Evolutionary conservation across 192 early-diverging fungal species (phyloP), one percentile per base, ranked within the genome.

Genomic region (Bifiguratus adelaidae): DNA sequence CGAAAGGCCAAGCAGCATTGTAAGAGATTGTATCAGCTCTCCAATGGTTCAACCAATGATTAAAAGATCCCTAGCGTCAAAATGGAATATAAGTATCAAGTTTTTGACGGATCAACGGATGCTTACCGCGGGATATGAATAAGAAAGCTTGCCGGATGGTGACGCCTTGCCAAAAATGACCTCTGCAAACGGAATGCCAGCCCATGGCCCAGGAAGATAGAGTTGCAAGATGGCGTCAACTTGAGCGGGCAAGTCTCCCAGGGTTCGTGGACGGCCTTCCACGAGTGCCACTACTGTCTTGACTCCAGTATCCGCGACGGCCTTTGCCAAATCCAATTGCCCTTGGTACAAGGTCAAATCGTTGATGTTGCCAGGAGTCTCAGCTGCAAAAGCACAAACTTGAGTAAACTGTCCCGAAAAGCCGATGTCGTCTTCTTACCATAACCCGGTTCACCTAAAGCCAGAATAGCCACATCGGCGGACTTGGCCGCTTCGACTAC

Each of bases 141-240:
- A 57, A 3, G 76, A 70, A 28, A 64, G 55, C 0, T 73, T 58
- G 23, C 73, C 76, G 5, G 65, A 69, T 0, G 76, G 76, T 47
- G 65, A 68, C 33, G 61, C 58, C 12, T 52, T 27, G 7, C 76
- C 76, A 21, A 66, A 68, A 21, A 79, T 53, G 11, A 67, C 48
- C 33, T 79, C 66, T n/a, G 73, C 73, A 19, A 73, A 60, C 0
- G 76, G 73, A 7, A 50, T 32, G 34, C 71, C 76, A 32, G 52
- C 76, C 41, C 70, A 71, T 24, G 66, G 56, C n/a, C 76, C 76
- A 0, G 73, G 76, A 13, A 71, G 26, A 32, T 73, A 71, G 0
- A 65, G 50, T 42, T 54, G 53, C 5, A 79, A 43, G 3, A 76
- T 53, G 4, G 63, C 62, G 13, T 67, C 55, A 12, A 68, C 65